Conservation (phyloP, 208 protist species). For the Trypanosoma boissoni region DNA sequence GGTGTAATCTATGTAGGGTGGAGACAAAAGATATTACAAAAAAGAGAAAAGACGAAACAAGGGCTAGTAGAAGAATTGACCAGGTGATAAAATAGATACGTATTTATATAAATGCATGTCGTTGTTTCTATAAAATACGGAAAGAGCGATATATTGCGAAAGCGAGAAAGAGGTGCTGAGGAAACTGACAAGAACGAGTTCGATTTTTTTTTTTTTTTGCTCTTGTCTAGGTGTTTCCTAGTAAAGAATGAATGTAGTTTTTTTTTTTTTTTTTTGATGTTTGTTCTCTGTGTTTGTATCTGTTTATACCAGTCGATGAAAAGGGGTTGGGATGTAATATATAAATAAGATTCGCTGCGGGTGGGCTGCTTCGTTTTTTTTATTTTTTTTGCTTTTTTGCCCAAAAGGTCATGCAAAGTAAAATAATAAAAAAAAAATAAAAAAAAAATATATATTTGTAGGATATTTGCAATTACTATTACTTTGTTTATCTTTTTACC, state of each 20-base stretch:
- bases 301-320: no score
- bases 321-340: neutral
- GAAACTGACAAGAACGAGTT: no score
- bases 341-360: neutral
- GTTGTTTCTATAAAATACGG: no score
- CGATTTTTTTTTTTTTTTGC: no score
- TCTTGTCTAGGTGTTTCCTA: no score
- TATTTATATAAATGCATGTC: no score
- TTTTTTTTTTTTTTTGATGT: no score
- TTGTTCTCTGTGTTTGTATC: no score
- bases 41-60: neutral
- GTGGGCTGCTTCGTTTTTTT: conserved; percentile 5
- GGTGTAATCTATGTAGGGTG: neutral
- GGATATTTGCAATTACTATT: neutral
- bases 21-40: neutral
- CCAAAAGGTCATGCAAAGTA: no score
- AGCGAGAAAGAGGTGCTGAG: conserved; percentile 3
- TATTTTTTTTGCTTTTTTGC: conserved; percentile 9
- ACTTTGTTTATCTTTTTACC: conserved; percentile 5
- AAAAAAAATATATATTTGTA: neutral
- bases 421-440: neutral
- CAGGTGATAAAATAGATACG: no score
- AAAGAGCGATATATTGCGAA: neutral
- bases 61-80: conserved; percentile 1
- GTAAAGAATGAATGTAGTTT: no score